phyloP scores from a whole-genome alignment of 1,284 basidiomycete genomes.

The Coniferiporia weirii region DNA sequence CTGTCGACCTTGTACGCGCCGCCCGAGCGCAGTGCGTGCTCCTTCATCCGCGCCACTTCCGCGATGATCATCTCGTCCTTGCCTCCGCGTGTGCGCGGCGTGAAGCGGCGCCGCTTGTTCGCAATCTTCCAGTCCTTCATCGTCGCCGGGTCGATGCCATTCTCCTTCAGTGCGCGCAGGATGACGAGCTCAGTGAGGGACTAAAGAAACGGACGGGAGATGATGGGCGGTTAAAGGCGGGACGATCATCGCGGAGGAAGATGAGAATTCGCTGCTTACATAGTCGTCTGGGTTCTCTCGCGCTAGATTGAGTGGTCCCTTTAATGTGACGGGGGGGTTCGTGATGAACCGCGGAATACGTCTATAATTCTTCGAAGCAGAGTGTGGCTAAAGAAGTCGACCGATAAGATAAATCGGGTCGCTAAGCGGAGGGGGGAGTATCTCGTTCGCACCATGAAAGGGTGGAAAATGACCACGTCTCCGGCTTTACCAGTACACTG shows the following conservation, averaged over 20 bases:
- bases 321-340: conserved; percentile 34
- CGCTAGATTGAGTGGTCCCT: conserved; percentile 33
- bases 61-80: conserved; percentile 29
- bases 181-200: conserved; percentile 21
- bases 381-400: conserved; percentile 24
- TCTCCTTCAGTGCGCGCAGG: conserved; percentile 24
- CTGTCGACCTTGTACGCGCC: conserved; percentile 25
- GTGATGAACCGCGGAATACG: conserved; percentile 35
- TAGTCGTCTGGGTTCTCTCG: conserved; percentile 30
- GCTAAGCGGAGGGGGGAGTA: background rate
- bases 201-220: conserved; percentile 1
- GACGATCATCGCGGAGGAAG: conserved; percentile 8
- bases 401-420: background rate
- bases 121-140: conserved; percentile 29
- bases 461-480: conserved; percentile 36
- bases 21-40: conserved; percentile 26
- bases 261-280: conserved; percentile 15
- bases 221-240: background rate
- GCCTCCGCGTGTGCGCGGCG: conserved; percentile 26
- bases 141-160: conserved; percentile 23
- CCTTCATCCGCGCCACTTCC: conserved; percentile 29
- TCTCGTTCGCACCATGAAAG: conserved; percentile 29
- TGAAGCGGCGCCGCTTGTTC: conserved; percentile 25
- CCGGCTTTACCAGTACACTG: conserved; percentile 33
- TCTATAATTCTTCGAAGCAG: conserved; percentile 33